Conservation (phyloP, 345 rosid genomes). For the Diplotaxis tenuifolia region DNA sequence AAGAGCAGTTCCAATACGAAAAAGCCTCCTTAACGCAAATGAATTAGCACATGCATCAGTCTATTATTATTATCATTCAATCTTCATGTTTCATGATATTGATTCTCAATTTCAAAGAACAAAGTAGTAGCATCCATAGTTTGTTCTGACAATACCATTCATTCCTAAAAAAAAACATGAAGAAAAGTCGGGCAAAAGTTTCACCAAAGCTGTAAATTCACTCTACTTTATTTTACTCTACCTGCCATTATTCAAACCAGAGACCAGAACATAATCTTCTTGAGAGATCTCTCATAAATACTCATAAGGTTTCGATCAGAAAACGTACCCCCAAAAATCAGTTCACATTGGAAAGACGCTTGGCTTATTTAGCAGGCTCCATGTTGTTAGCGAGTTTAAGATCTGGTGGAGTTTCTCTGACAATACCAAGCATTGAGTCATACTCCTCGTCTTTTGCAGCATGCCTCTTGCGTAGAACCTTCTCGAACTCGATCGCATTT, state of each 20-base stretch:
- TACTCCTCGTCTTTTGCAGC: conserved; percentile 71
- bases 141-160: conserved; percentile 4
- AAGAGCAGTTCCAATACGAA: conserved; percentile 5
- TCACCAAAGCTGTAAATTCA: conserved; percentile 13
- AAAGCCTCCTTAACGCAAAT: background rate
- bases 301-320: background rate
- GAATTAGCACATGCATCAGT: conserved; percentile 18
- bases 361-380: conserved; percentile 51
- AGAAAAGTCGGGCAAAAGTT: conserved; percentile 13
- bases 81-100: conserved; percentile 8
- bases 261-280: conserved; percentile 18
- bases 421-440: conserved; percentile 82
- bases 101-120: conserved; percentile 15
- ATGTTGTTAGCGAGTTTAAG: conserved; percentile 74
- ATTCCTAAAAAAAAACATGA: conserved; percentile 11
- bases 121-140: conserved; percentile 7
- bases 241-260: conserved; percentile 27
- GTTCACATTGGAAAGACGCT: conserved; percentile 50
- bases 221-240: conserved; percentile 21
- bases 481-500: conserved; percentile 84
- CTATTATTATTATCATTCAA: background rate
- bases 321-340: conserved; percentile 25
- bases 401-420: conserved; percentile 77
- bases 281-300: conserved; percentile 14
- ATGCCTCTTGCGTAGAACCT: conserved; percentile 80